Evolutionary conservation across 2,329 filamentous ascomycete species (phyloP).

Genomic region (Fusarium brevicatenulatum): DNA sequence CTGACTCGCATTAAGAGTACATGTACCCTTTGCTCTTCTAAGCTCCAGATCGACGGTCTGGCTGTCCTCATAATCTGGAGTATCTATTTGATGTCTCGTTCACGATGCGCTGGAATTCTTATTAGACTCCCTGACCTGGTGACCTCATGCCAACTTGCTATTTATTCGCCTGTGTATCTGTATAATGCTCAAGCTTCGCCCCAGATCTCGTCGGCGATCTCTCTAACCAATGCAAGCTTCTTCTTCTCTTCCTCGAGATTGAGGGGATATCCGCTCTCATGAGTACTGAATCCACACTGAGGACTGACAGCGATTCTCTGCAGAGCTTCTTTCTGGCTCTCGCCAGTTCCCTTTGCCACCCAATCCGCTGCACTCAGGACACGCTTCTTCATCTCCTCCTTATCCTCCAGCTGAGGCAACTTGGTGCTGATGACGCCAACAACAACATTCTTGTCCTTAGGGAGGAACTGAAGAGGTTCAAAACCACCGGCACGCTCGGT

Average conservation of each 20-base stretch:
- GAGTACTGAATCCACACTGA: constrained; percentile 79
- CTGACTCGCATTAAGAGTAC: fast-evolving
- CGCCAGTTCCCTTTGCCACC: constrained; percentile 73
- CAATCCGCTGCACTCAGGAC: constrained; percentile 72
- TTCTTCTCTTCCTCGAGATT: constrained; percentile 76
- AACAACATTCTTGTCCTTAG: constrained; percentile 70
- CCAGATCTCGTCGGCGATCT: constrained; percentile 80
- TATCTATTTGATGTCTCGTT: too few relatives aligned
- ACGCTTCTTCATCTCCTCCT: constrained; percentile 69
- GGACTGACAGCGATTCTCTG: constrained; percentile 75
- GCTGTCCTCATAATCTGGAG: too few relatives aligned
- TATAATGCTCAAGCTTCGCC: constrained; percentile 41
- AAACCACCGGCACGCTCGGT: constrained; percentile 72
- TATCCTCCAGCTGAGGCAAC: constrained; percentile 69
- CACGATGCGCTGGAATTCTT: background rate
- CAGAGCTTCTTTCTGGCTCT: constrained; percentile 73
- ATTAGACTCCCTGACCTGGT: too few relatives aligned
- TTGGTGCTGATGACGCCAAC: constrained; percentile 73
- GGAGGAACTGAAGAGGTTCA: constrained; percentile 70
- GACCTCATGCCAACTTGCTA: too few relatives aligned
- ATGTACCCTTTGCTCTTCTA: fast-evolving
- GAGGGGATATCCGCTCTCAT: constrained; percentile 77
- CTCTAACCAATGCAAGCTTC: constrained; percentile 76
- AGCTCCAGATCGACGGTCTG: background rate
- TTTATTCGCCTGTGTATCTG: background rate